A percentile compares a stretch with the other conserved stretches of the same genome.
These are phyloP conservation scores for Termitomyces sp. DNA, from an alignment of 768 basidiomycete genomes.

Conservation along the genomic window DNA sequence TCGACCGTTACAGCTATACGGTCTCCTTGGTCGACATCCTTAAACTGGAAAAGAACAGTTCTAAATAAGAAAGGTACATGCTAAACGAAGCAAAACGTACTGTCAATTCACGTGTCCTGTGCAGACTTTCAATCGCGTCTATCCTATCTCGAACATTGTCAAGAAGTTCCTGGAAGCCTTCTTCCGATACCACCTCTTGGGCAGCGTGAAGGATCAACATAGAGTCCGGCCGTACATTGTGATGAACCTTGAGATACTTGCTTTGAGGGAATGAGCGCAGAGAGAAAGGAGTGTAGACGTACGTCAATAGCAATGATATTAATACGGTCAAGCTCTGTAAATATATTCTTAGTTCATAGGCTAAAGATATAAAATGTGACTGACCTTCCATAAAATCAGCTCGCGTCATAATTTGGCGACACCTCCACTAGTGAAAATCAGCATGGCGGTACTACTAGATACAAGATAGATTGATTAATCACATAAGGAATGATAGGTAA, in stretches of 20 bases:
- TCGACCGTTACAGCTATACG: slow-evolving; percentile 50
- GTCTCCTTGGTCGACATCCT: slow-evolving; percentile 42
- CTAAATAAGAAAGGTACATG: not conserved
- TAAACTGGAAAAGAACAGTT: slow-evolving; percentile 31
- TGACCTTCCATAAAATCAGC: slow-evolving; percentile 76
- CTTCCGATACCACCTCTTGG: slow-evolving; percentile 60
- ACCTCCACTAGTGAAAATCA: slow-evolving; percentile 42
- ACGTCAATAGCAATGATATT: slow-evolving; percentile 82
- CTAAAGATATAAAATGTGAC: slow-evolving; percentile 10
- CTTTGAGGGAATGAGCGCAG: not conserved
- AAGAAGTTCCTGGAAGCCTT: slow-evolving; percentile 75
- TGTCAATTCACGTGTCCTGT: slow-evolving; percentile 72
- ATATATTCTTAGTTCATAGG: not conserved
- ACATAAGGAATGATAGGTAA: slow-evolving; percentile 65
- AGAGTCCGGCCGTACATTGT: slow-evolving; percentile 78
- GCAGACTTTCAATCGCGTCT: slow-evolving; percentile 83
- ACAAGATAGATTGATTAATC: slow-evolving; percentile 7
- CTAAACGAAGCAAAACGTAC: slow-evolving; percentile 26
- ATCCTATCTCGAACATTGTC: slow-evolving; percentile 70
- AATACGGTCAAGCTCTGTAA: slow-evolving; percentile 53
- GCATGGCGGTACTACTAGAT: not conserved
- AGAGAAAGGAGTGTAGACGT: slow-evolving; percentile 14
- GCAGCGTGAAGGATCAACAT: slow-evolving; percentile 72
- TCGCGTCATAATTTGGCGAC: slow-evolving; percentile 79
- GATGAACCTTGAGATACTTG: slow-evolving; percentile 42